Evolutionary conservation across 2,329 filamentous ascomycete genomes (phyloP), one percentile per base, ranked within the genome.

Genomic region (Aspergillus pseudonomiae): DNA sequence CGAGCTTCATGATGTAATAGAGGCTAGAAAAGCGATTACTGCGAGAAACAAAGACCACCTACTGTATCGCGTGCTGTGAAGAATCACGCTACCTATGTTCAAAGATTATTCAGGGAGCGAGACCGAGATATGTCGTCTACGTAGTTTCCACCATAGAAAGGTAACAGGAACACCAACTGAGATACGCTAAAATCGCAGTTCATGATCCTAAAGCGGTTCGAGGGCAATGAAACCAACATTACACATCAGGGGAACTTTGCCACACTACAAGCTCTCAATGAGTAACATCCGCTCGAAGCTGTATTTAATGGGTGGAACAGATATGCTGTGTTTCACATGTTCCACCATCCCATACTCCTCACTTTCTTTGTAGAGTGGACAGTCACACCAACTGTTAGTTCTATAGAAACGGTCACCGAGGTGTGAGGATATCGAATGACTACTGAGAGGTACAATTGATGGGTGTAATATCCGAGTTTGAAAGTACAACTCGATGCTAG

Each of bases 241-340:
- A 30, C 26, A 28, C 11, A n/a, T 14, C 28, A 30, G 48, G 46
- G 12, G 46, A 14, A 12, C 6, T 30, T 28, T 24, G 46, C 19
- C 28, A 32, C 19, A 21, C 48, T 52, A 32, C 48, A 34, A 32
- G 2, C 5, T 48, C 14, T 11, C 12, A 9, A 26, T 41, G 39
- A 41, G 19, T 26, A 48, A 7, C 12, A 24, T 21, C 32, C 21
- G 28, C 16, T 52, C n/a, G 28, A 24, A 9, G 7, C 28, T 21
- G 6, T n/a, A 52, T 32, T 3, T 19, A 19, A 21, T n/a, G 9
- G 16, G 16, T 32, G 7, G 14, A 10, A 32, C 26, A n/a, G 9
- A 4, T 50, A 55, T 57, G 59, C 54, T 64, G 57, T 19, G 59
- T 62, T 30, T 43, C 39, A 43, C 59, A 64, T 11, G 55, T 56